Conservation (phyloP, 2,329 filamentous ascomycete genomes). For the Hypoxylon sp. region DNA sequence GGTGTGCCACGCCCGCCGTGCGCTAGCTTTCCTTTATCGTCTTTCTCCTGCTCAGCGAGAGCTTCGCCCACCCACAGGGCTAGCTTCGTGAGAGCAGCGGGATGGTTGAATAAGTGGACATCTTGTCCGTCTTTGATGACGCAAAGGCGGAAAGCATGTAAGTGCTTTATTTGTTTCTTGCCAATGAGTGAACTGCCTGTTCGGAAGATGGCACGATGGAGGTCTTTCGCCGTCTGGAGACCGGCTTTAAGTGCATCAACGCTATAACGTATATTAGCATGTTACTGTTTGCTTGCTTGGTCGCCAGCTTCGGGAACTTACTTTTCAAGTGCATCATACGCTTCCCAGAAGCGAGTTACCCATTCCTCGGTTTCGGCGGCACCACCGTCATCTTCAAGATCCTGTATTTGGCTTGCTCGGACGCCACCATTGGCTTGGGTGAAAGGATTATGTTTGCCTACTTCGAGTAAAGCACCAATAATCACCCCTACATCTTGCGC, state of each 20-base stretch:
- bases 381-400: slow-evolving; percentile 61
- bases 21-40: slow-evolving; percentile 75
- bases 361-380: slow-evolving; percentile 71
- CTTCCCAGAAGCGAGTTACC: slow-evolving; percentile 77
- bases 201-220: slow-evolving; percentile 92
- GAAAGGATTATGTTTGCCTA: slow-evolving; percentile 72
- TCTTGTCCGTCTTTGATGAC: slow-evolving; percentile 96
- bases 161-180: slow-evolving; percentile 92
- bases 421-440: slow-evolving; percentile 53
- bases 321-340: slow-evolving; percentile 79
- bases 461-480: slow-evolving; percentile 90
- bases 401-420: slow-evolving; percentile 53
- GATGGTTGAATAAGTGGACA: slow-evolving; percentile 90
- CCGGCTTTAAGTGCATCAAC: slow-evolving; percentile 82
- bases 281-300: slow-evolving; percentile 41
- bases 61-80: slow-evolving; percentile 96
- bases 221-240: slow-evolving; percentile 85
- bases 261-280: slow-evolving; percentile 61
- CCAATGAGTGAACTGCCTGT: slow-evolving; percentile 92
- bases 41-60: slow-evolving; percentile 87
- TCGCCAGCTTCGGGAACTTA: slow-evolving; percentile 56
- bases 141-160: slow-evolving; percentile 93
- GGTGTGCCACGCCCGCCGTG: slow-evolving; percentile 82
- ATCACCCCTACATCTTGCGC: slow-evolving; percentile 96
- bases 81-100: slow-evolving; percentile 91